phyloP scores from a whole-genome alignment of 2,329 filamentous ascomycete genomes.

The Clarireedia monteithiana region DNA sequence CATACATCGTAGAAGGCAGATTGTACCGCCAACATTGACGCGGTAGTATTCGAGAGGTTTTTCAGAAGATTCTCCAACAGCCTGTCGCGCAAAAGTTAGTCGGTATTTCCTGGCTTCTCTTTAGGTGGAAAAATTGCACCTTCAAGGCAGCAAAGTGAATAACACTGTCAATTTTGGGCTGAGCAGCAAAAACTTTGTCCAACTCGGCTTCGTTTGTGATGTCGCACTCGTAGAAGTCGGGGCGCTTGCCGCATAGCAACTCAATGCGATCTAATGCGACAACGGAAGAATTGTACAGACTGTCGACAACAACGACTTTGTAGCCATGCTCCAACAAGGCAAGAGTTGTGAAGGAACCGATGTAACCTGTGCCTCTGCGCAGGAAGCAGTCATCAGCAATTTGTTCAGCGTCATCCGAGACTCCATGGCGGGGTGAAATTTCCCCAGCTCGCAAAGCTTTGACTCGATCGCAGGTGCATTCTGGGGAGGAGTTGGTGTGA shows the following conservation, averaged over 20 bases:
- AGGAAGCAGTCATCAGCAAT: slow-evolving; percentile 22
- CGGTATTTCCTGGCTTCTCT: neutral
- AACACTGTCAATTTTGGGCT: slow-evolving; percentile 93
- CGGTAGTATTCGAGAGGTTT: slow-evolving; percentile 96
- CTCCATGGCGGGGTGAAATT: slow-evolving; percentile 11
- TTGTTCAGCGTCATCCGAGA: neutral
- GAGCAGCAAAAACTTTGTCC: slow-evolving; percentile 78
- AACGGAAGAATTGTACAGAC: slow-evolving; percentile 90
- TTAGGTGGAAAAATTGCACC: slow-evolving; percentile 36
- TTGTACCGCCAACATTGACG: slow-evolving; percentile 90
- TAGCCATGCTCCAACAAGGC: slow-evolving; percentile 90
- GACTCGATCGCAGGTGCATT: neutral
- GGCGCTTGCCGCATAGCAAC: slow-evolving; percentile 81
- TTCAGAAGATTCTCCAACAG: slow-evolving; percentile 89
- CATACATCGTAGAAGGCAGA: slow-evolving; percentile 82
- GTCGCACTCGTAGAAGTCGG: slow-evolving; percentile 77
- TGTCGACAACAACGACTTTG: slow-evolving; percentile 94
- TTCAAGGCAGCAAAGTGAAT: slow-evolving; percentile 98
- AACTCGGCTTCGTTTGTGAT: slow-evolving; percentile 78
- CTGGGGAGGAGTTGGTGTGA: neutral
- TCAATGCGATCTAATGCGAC: slow-evolving; percentile 93
- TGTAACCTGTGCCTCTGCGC: slow-evolving; percentile 85
- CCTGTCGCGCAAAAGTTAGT: slow-evolving; percentile 46
- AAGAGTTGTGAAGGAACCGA: slow-evolving; percentile 92
- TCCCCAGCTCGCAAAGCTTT: neutral